Evolutionary conservation across 805 yeast species (phyloP), one percentile per base, ranked within the genome.

Genomic region (Metschnikowia kofuensis): DNA sequence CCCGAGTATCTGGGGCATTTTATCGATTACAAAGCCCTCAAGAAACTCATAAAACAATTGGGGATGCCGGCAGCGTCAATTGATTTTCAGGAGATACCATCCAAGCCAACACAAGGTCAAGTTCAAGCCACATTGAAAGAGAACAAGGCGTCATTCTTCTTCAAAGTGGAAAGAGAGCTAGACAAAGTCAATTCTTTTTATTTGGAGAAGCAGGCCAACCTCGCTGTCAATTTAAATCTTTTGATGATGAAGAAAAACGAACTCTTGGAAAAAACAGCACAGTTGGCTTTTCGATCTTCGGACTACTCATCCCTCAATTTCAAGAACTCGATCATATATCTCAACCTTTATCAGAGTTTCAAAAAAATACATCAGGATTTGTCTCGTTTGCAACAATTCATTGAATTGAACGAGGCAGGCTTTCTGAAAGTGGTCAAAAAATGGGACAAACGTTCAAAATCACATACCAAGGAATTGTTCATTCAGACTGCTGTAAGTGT

Each of bases 401-500:
- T 94, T 36, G 97, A 91, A 66, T 76, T 94, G 50, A 94, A 94
- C 64, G 97, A 91, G 61, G 89, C 96, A 0, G 99, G 99, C 12
- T 94, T 94, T 67, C 84, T 95, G 21, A 94, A 94, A 69, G 97
- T 89, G 29, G 79, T 94, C 60, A 94, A 94, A 66, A 94, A 94
- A 70, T 94, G 99, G 99, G 99, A 94, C 69, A 94, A 94, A 68
- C 76, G 97, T 53, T 89, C 97, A 21, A 90, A 92, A 61, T 88
- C 96, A 2, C 96, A 89, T 57, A 90, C 97, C 7, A 90, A 91
- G 62, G 99, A 94, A 64, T 75, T 94, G 44, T 94, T 91, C 64
- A 76, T 94, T 42, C 83, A 89, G 30, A 86, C 97, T 0, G 97
- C 97, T 0, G 96, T 94, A 12, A 89, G 89, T 52, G 96, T 94